Evolutionary conservation across 805 yeast genomes (phyloP), one percentile per base, ranked within the genome.

Genomic region (Metschnikowia cerradonensis): DNA sequence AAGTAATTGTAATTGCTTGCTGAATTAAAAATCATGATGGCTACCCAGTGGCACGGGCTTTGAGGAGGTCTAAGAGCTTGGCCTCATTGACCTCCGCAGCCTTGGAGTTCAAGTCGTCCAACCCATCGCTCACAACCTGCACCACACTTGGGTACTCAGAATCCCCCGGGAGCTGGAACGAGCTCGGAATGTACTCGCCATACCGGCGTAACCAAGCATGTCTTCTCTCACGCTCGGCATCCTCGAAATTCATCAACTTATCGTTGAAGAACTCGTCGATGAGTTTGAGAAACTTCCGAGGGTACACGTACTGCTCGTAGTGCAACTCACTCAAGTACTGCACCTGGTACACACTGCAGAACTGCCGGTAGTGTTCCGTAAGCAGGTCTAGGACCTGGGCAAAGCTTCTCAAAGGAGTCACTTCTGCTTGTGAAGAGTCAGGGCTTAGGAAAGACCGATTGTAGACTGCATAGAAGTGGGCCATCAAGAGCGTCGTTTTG

Each of bases 81-180:
- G 19, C 49, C 35, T 57, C 60, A 31, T 49, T 50, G 6, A 40
- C 46, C 4, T 45, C 50, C 7, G 54, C 44, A 6, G 47, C 34
- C 3, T 20, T 39, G 14, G 40, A 5, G 26, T 56, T 49, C 23
- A 60, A 47, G 30, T 59, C 67, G 10, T 71, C 75, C 41, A 73
- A 52, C 1, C 77, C 77, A 45, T 73, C 77, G 20, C 77, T 73
- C 15, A 71, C 56, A 5, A 73, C 71, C 60, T 73, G 76, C 48
- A 70, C 69, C 20, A 73, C 67, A 5, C 61, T 53, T 1, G 78
- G 78, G 53, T 68, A 69, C 39, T 58, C 60, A 30, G 47, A 43
- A 30, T 68, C 74, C 1, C 75, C 77, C 1, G 77, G 77, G 1
- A 73, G 58, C 41, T 52, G 56, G 53, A 73, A 70, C 45, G 69